Evolutionary conservation across 352 stramenopile species (phyloP).

Genomic region (Vaucheria bursata): DNA sequence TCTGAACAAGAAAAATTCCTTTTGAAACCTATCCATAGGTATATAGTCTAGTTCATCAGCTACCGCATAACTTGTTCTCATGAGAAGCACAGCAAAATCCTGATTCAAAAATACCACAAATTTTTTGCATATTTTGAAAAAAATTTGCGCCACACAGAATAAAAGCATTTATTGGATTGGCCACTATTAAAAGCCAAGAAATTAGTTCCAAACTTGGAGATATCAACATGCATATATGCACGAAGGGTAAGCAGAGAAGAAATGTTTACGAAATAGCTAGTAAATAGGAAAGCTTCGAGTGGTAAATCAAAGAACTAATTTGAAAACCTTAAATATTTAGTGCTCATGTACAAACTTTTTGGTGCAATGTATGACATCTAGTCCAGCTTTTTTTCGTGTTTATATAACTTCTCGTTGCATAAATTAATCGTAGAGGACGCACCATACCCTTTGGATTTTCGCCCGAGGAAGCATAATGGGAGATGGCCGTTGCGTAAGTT

Average conservation of each 20-base stretch:
- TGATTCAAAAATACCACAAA: too few relatives aligned
- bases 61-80: constrained; percentile 42
- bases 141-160: too few relatives aligned
- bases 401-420: background rate
- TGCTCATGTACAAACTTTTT: too few relatives aligned
- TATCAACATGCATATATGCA: background rate
- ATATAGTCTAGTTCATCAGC: constrained; percentile 48
- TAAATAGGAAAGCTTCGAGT: background rate
- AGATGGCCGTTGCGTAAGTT: constrained; percentile 25
- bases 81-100: constrained; percentile 48
- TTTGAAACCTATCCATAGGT: constrained; percentile 48
- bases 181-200: background rate
- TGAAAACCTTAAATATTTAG: too few relatives aligned
- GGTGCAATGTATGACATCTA: too few relatives aligned
- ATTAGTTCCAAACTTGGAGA: background rate
- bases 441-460: constrained; percentile 14
- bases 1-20: constrained; percentile 46
- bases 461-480: constrained; percentile 35
- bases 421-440: background rate
- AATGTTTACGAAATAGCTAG: background rate
- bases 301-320: too few relatives aligned
- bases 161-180: background rate
- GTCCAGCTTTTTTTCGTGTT: too few relatives aligned
- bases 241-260: background rate
- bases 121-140: too few relatives aligned